Base-by-base conservation (phyloP, 495 filamentous ascomycete genomes). In the Ramalina peruviana region DNA sequence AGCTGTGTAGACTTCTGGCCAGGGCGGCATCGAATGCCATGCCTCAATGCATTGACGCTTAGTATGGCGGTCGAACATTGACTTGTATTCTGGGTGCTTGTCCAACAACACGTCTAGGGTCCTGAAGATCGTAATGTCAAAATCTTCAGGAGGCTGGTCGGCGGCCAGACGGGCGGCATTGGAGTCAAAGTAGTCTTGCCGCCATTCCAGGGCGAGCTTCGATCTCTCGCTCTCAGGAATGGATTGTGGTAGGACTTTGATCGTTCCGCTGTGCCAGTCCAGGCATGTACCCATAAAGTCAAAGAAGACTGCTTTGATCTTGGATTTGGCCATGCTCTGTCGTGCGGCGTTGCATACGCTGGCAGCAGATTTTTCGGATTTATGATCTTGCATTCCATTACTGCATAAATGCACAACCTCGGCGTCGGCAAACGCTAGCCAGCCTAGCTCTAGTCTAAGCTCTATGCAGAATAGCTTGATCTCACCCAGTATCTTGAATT, bases 11-110 rank as follows among this genome's bases (percentile, higher is more conserved):
- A 72, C 67, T 12, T 76, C 72, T 0, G 68, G 62, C 73, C 73
- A 78, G 11, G 70, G 63, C 5, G 46, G 55, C 61, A 70, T 67
- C 4, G 57, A 55, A 52, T 75, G 71, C 72, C 73, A 74, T 21
- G 63, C 64, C 5, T 46, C 48, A 25, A 70, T 52, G 16, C 61
- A 40, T 36, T 49, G 16, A 0, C 40, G 13, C 5, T 58, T 63
- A 0, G 36, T 40, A 15, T 61, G 41, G 1, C 58, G 23, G 40
- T 65, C 50, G 23, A 72, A 61, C 19, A 23, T 12, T 9, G 30
- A 17, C 15, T 58, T 58, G 20, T 55, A 36, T 13, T 60, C 47
- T 12, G 54, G 47, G 44, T 57, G 57, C 50, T 58, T 51, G 9
- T 60, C 58, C 10, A 72, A 55, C 27, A 71, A 44, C 1, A 21